phyloP scores from a whole-genome alignment of 768 basidiomycete genomes.

The Candolleomyces efflorescens region DNA sequence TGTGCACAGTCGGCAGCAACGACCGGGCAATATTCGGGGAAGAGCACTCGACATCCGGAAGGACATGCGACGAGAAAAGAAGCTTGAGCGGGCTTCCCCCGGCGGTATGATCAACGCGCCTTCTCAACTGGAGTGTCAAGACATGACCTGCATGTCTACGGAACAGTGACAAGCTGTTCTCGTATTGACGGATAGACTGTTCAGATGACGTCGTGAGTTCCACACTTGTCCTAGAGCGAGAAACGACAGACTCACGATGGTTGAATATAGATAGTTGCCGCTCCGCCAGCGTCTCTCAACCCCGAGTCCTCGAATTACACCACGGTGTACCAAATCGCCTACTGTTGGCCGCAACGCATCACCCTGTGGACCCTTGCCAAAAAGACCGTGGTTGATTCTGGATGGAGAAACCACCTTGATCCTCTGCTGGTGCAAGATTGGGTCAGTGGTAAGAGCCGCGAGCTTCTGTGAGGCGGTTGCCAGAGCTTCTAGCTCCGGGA shows the following conservation, averaged over 20 bases:
- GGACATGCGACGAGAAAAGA: constrained; percentile 47
- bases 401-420: constrained; percentile 62
- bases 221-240: background rate
- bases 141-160: constrained; percentile 49
- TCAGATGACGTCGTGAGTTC: constrained; percentile 9
- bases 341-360: constrained; percentile 58
- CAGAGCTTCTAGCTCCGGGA: constrained; percentile 62
- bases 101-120: constrained; percentile 26
- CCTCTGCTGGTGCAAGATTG: constrained; percentile 58
- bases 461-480: constrained; percentile 45
- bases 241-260: constrained; percentile 38
- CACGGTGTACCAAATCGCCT: constrained; percentile 62
- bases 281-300: constrained; percentile 64
- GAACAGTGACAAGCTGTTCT: constrained; percentile 49
- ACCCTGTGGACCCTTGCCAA: constrained; percentile 53
- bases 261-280: constrained; percentile 63
- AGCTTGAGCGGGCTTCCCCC: constrained; percentile 31
- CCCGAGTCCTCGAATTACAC: constrained; percentile 64
- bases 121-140: constrained; percentile 50
- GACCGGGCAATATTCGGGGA: constrained; percentile 52
- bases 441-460: constrained; percentile 52
- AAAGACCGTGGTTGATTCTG: constrained; percentile 61
- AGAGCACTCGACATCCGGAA: constrained; percentile 63
- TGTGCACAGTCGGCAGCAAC: constrained; percentile 58
- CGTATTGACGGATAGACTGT: constrained; percentile 70